These are phyloP conservation scores for Alternaria infectoria DNA, from an alignment of 2,329 filamentous ascomycete genomes.

Conservation along the genomic window DNA sequence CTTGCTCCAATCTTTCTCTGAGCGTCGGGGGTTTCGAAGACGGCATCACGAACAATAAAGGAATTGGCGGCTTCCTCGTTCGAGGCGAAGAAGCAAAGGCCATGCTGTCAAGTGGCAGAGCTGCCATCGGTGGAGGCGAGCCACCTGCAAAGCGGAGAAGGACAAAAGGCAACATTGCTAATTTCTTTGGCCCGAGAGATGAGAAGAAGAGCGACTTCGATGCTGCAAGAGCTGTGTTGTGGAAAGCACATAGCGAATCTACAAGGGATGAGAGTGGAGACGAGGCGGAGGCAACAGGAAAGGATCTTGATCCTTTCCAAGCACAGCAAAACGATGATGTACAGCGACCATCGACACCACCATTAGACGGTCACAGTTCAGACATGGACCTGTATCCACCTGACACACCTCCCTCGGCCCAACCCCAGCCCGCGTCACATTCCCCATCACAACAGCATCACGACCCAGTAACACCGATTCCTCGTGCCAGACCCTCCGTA, in stretches of 20 bases:
- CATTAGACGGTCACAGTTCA: constrained; percentile 1
- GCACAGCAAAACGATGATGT: constrained; percentile 17
- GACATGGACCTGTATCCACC: constrained; percentile 16
- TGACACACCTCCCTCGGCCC: constrained; percentile 42
- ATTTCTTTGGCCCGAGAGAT: constrained; percentile 43
- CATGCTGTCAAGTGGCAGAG: constrained; percentile 38
- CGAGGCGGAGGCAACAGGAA: constrained; percentile 11
- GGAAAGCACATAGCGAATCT: constrained; percentile 35
- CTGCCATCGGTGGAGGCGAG: constrained; percentile 14
- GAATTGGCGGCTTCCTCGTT: constrained; percentile 85
- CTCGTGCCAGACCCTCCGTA: neutral
- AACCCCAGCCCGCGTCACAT: constrained; percentile 22
- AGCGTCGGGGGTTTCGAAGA: constrained; percentile 94
- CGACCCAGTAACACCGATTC: constrained; percentile 1
- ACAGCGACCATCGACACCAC: constrained; percentile 22
- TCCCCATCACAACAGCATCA: constrained; percentile 11
- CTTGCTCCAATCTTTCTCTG: constrained; percentile 87
- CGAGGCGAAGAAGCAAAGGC: constrained; percentile 65
- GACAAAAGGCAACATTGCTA: constrained; percentile 46
- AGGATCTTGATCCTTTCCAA: constrained; percentile 22
- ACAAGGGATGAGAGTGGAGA: constrained; percentile 34
- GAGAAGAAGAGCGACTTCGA: constrained; percentile 44
- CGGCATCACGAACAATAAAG: constrained; percentile 79
- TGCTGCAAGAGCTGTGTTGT: constrained; percentile 37
- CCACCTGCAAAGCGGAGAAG: constrained; percentile 40